Base-by-base conservation (phyloP, 208 protist genomes). In the Phytomonas serpens region DNA sequence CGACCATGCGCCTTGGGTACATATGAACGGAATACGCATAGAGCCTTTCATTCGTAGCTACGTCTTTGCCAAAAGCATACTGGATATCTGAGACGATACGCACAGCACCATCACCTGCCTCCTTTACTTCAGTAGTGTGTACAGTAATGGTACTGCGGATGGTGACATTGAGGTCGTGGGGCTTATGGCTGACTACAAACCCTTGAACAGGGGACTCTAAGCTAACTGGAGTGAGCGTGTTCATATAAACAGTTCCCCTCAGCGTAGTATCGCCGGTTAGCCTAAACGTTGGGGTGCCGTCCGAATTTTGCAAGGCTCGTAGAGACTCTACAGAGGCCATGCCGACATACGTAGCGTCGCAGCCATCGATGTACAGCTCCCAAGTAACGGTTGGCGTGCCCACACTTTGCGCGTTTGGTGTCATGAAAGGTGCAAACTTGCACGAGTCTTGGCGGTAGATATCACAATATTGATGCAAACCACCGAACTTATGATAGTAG, bases 401-500 rank as follows among this genome's bases (percentile, higher is more conserved):
- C 4, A 1, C 40, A 47, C 14, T 47, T 23, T 47, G 40, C 9
- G 40, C 16, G 40, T 47, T 47, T 63, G 91, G 91, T 13, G 88
- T 94, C 61, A 93, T 69, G 66, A 96, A 76, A 13, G 91, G 91
- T 7, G 91, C 88, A 65, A 92, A 91, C 78, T 86, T 87, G 76
- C 91, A 96, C 32, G 91, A 70, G 67, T 94, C 81, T 3, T 4
- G 16, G 42, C 91, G 88, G 77, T 80, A 96, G 10, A 90, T 77
- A 63, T 96, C 91, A 67, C 91, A 96, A 52, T 85, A 61, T 16
- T 75, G 79, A 70, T 96, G 91, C 32, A 92, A 93, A 72, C 91
- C 91, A 29, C 88, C 88, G 72, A 96, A 96, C 78, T 91, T 94
- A 51, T 94, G 91, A 75, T 85, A 96, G 77, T 93, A 96, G 84